phyloP scores from a whole-genome alignment of 2,329 filamentous ascomycete genomes.

The Neophaeococcomyces aloes region DNA sequence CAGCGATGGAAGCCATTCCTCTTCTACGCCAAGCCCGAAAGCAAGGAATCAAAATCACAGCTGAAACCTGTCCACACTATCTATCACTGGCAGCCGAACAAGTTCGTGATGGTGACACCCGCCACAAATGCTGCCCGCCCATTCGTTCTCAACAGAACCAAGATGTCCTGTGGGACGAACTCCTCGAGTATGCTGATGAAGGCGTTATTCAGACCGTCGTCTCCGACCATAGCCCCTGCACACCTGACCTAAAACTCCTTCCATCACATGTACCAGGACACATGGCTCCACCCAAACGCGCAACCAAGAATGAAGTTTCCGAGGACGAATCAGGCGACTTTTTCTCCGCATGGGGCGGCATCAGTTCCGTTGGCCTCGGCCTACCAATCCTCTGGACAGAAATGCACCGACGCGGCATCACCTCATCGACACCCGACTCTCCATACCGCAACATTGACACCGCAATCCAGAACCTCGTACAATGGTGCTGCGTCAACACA shows the following conservation, averaged over 20 bases:
- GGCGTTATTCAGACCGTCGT: slow-evolving; percentile 87
- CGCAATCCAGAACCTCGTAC: slow-evolving; percentile 66
- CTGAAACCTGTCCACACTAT: slow-evolving; percentile 94
- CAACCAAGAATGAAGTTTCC: slow-evolving; percentile 22
- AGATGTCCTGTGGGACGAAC: slow-evolving; percentile 75
- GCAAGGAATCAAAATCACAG: slow-evolving; percentile 72
- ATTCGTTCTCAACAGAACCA: slow-evolving; percentile 75
- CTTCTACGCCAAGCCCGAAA: slow-evolving; percentile 63
- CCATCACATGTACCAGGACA: slow-evolving; percentile 55
- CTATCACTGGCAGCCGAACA: slow-evolving; percentile 73
- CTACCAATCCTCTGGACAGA: slow-evolving; percentile 83
- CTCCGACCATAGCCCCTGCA: slow-evolving; percentile 92
- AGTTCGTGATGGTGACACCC: slow-evolving; percentile 72
- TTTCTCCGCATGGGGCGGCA: slow-evolving; percentile 92
- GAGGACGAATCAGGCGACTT: slow-evolving; percentile 60
- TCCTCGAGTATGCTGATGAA: slow-evolving; percentile 49
- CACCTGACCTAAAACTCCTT: slow-evolving; percentile 82
- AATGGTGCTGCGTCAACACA: slow-evolving; percentile 77
- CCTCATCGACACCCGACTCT: slow-evolving; percentile 24
- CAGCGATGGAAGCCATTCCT: slow-evolving; percentile 77
- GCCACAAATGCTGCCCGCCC: slow-evolving; percentile 91
- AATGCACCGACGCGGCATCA: slow-evolving; percentile 49
- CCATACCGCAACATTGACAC: slow-evolving; percentile 25
- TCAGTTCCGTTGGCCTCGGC: slow-evolving; percentile 85
- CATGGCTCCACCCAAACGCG: slow-evolving; percentile 26